Conservation (phyloP, 2,329 filamentous ascomycete species). For the Zarea fungicola region DNA sequence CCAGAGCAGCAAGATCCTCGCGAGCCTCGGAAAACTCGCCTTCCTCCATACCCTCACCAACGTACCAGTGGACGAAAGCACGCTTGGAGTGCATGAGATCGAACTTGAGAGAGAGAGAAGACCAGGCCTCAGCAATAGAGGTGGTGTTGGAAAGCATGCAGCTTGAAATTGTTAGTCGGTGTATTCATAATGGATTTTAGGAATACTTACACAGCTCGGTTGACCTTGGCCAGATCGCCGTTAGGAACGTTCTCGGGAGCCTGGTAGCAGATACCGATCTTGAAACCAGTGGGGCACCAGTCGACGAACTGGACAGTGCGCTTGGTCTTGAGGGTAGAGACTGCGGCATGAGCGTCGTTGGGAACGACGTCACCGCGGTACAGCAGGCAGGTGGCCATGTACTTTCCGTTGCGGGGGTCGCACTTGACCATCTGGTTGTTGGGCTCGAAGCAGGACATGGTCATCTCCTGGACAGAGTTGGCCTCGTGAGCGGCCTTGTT, state of each 20-base stretch:
- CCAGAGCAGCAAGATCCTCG: slow-evolving; percentile 94
- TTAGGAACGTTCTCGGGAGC: slow-evolving; percentile 93
- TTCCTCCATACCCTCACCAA: slow-evolving; percentile 99
- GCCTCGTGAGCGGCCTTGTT: slow-evolving; percentile 96
- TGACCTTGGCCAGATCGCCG: slow-evolving; percentile 94
- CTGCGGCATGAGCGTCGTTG: slow-evolving; percentile 88
- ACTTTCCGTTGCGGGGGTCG: slow-evolving; percentile 97
- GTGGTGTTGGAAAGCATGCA: slow-evolving; percentile 99
- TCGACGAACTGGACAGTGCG: slow-evolving; percentile 98
- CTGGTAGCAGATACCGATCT: slow-evolving; percentile 99
- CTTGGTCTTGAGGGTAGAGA: slow-evolving; percentile 98
- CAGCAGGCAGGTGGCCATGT: slow-evolving; percentile 97
- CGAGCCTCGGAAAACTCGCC: slow-evolving; percentile 99
- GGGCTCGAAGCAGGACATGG: slow-evolving; percentile 98
- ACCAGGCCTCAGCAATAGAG: slow-evolving; percentile 97
- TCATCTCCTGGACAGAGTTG: slow-evolving; percentile 98
- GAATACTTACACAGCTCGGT: slow-evolving; percentile 84
- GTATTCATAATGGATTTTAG: background rate
- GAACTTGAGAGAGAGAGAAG: slow-evolving; percentile 93
- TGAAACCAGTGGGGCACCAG: slow-evolving; percentile 99
- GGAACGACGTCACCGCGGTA: slow-evolving; percentile 98
- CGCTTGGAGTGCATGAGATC: slow-evolving; percentile 99
- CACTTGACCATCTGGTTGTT: slow-evolving; percentile 99
- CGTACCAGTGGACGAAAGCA: slow-evolving; percentile 99
- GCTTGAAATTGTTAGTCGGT: slow-evolving; percentile 38